A percentile compares a stretch with the other conserved stretches of the same genome.
phyloP scores from a whole-genome alignment of 2,329 filamentous ascomycete species.

The Pestalotiopsis sp. region DNA sequence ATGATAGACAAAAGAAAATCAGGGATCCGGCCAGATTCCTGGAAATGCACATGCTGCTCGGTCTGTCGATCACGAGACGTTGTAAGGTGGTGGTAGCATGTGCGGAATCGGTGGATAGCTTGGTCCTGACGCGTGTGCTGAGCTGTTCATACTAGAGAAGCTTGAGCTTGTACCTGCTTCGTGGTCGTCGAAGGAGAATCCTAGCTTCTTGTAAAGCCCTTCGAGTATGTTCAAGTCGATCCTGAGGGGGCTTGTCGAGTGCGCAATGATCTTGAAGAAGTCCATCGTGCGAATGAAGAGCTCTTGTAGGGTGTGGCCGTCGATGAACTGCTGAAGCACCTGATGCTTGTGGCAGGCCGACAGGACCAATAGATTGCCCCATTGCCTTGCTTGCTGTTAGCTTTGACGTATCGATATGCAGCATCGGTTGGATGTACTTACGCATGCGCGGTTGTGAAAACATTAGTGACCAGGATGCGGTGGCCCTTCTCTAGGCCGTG shows the following conservation, averaged over 20 bases:
- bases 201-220: constrained; percentile 43
- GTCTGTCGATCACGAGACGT: constrained; percentile 4
- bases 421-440: constrained; percentile 53
- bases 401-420: constrained; percentile 21
- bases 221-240: constrained; percentile 75
- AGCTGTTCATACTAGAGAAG: constrained; percentile 40
- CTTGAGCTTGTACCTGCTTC: constrained; percentile 36
- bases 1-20: constrained; percentile 11
- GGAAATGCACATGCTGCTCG: constrained; percentile 10
- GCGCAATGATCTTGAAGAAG: constrained; percentile 70
- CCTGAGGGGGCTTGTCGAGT: constrained; percentile 72
- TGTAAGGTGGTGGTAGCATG: constrained; percentile 14
- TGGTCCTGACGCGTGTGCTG: constrained; percentile 20
- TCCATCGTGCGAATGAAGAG: constrained; percentile 73
- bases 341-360: constrained; percentile 75
- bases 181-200: constrained; percentile 37
- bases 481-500: constrained; percentile 57
- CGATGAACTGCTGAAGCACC: constrained; percentile 58
- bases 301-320: constrained; percentile 51
- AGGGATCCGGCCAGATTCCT: constrained; percentile 8
- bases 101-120: constrained; percentile 19
- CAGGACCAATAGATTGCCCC: constrained; percentile 91
- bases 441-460: constrained; percentile 95
- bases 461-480: constrained; percentile 86
- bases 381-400: constrained; percentile 65